A percentile compares a stretch with the other conserved stretches of the same genome.
Evolutionary conservation across 495 filamentous ascomycete species (phyloP).

Genomic region (Cryomyces antarcticus): DNA sequence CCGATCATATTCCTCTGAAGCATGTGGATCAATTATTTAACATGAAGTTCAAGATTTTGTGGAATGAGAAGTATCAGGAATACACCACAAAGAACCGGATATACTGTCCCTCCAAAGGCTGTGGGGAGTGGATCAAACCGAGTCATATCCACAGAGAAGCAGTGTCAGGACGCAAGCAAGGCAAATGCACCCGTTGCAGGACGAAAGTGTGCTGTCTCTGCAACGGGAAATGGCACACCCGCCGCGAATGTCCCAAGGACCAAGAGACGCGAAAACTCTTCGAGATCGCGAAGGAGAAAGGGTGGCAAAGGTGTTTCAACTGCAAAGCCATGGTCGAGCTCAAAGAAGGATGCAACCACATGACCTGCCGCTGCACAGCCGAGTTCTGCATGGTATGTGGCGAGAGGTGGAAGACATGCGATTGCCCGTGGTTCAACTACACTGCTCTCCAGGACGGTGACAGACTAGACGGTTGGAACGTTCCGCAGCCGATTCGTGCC

Average conservation of each 20-base stretch:
- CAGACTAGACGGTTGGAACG: constrained; percentile 34
- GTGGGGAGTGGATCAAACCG: constrained; percentile 58
- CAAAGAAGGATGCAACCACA: constrained; percentile 67
- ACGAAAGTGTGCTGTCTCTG: constrained; percentile 57
- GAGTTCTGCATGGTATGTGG: constrained; percentile 75
- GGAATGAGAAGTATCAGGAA: constrained; percentile 60
- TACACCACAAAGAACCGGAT: constrained; percentile 52
- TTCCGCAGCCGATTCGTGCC: constrained; percentile 18
- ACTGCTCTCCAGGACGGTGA: constrained; percentile 33
- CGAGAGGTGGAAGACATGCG: constrained; percentile 58
- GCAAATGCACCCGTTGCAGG: constrained; percentile 45
- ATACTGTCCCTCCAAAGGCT: constrained; percentile 49
- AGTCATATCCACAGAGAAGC: constrained; percentile 35
- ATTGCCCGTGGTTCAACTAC: constrained; percentile 64
- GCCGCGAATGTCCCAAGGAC: constrained; percentile 49
- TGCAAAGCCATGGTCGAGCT: constrained; percentile 61
- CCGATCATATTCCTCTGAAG: constrained; percentile 48
- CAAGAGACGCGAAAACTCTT: constrained; percentile 42
- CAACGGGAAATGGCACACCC: constrained; percentile 49
- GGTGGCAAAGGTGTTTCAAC: constrained; percentile 58
- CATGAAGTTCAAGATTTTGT: constrained; percentile 46
- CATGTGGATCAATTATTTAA: constrained; percentile 59
- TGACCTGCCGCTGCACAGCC: constrained; percentile 64
- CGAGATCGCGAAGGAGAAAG: constrained; percentile 46
- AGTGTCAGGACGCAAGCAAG: constrained; percentile 26